Conservation (phyloP, 148 eudicot species). For the Chenopodium formosanum region DNA sequence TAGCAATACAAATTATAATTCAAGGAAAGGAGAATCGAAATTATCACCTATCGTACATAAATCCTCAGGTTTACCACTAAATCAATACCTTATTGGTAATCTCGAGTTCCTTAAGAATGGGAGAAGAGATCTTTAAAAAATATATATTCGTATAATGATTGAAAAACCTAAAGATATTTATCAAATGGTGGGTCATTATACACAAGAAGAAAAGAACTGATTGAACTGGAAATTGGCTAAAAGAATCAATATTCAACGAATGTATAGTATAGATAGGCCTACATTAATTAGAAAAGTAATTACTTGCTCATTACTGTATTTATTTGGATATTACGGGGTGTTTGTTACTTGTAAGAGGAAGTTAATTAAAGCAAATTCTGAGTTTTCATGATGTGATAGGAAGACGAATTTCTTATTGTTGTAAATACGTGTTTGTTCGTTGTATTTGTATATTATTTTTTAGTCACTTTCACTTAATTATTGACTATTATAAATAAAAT, state of each 20-base stretch:
- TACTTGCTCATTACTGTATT: background rate
- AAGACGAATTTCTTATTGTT: background rate
- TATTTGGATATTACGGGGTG: background rate
- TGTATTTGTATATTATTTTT: background rate
- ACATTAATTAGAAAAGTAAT: background rate
- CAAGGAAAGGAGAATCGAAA: no score
- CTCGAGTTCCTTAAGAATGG: no score
- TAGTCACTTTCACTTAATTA: conserved; percentile 8
- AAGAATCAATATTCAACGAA: background rate
- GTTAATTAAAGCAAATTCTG: background rate
- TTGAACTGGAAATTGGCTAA: background rate
- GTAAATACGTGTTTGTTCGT: conserved; percentile 18
- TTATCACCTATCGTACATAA: no score
- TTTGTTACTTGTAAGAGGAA: conserved; percentile 1
- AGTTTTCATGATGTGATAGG: background rate
- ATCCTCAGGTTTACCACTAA: no score
- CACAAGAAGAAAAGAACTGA: background rate
- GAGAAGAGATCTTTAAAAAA: no score
- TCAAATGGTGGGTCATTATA: background rate
- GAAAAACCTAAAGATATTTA: background rate
- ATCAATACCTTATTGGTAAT: no score
- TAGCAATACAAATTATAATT: no score
- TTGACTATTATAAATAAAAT: background rate
- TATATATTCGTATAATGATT: no score
- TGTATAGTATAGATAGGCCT: background rate